Evolutionary conservation across 352 stramenopile genomes (phyloP).

Genomic region (Phytophthora citricola): DNA sequence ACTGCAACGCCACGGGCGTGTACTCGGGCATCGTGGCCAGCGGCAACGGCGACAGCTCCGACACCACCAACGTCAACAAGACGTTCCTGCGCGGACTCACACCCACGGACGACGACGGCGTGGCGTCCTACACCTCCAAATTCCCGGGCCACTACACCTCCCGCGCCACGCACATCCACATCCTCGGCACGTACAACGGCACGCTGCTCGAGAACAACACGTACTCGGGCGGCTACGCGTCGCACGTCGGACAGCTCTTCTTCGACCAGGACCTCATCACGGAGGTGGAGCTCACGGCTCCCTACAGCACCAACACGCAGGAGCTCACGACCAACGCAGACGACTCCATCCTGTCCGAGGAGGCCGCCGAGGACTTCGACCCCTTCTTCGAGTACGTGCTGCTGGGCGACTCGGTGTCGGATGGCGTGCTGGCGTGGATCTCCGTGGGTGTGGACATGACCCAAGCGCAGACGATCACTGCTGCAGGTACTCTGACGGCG

Average conservation of each 20-base stretch:
- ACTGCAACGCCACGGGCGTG: conserved; percentile 22
- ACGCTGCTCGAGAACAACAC: conserved; percentile 22
- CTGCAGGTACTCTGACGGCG: conserved; percentile 11
- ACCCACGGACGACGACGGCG: conserved; percentile 22
- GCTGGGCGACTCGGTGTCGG: conserved; percentile 16
- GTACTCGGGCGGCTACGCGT: conserved; percentile 21
- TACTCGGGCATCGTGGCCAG: conserved; percentile 28
- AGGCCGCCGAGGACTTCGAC: conserved; percentile 24
- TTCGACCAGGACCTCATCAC: conserved; percentile 34
- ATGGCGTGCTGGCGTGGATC: conserved; percentile 17
- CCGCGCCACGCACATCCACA: conserved; percentile 31
- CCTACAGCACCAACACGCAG: conserved; percentile 21
- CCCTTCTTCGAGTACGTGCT: conserved; percentile 23
- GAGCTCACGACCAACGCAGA: conserved; percentile 26
- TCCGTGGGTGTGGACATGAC: conserved; percentile 20
- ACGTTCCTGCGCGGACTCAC: conserved; percentile 28
- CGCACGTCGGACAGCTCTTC: conserved; percentile 32
- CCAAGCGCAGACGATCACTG: conserved; percentile 13
- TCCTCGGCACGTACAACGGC: conserved; percentile 19
- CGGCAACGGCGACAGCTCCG: conserved; percentile 21
- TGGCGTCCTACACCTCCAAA: conserved; percentile 33
- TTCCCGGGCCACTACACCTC: conserved; percentile 28
- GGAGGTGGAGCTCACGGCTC: conserved; percentile 22
- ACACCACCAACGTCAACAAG: conserved; percentile 24
- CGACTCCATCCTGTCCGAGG: conserved; percentile 19